Evolutionary conservation across 1,284 basidiomycete genomes (phyloP), one percentile per base, ranked within the genome.

Genomic region (Puccinia hordei): DNA sequence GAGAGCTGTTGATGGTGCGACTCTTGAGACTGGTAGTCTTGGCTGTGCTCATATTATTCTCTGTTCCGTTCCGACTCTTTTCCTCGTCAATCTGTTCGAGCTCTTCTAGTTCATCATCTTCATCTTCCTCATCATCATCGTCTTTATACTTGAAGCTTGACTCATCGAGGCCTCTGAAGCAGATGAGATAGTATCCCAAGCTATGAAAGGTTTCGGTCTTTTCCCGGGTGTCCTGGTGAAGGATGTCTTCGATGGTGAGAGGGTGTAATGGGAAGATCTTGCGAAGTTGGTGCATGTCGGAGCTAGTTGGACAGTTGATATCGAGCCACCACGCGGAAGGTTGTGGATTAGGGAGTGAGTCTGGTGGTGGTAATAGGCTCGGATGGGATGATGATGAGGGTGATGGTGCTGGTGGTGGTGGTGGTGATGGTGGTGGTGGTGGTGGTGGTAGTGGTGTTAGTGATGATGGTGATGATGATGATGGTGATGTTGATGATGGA

Each of bases 171-270:
- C 94, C 92, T 72, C 93, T 90, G 82, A 98, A 92, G 12, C 92
- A 92, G 80, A 98, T 88, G 84, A 98, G 94, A 85, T 97, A 95
- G 86, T 98, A 98, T 0, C 95, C 95, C 10, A 98, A 89, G 81
- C 90, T 90, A 8, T 93, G 91, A 85, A 96, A 98, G 3, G 91
- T 87, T 84, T 98, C 95, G 19, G 97, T 87, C 86, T 98, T 98
- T 86, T 98, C 95, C 49, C 94, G 90, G 24, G 93, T 92, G 82
- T 98, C 95, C 86, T 93, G 92, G 82, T 95, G 93, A n/a, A 98
- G 86, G 49, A 98, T 94, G 87, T 98, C 95, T 86, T 98, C 95
- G 19, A 98, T 89, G 0, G 95, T 98, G 27, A 98, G 88, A 0
- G 95, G 95, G 86, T 98, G 95, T 1, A 98, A 89, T 74, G 93